Conservation (phyloP, 2,329 filamentous ascomycete species). For the Penicillium sp. region DNA sequence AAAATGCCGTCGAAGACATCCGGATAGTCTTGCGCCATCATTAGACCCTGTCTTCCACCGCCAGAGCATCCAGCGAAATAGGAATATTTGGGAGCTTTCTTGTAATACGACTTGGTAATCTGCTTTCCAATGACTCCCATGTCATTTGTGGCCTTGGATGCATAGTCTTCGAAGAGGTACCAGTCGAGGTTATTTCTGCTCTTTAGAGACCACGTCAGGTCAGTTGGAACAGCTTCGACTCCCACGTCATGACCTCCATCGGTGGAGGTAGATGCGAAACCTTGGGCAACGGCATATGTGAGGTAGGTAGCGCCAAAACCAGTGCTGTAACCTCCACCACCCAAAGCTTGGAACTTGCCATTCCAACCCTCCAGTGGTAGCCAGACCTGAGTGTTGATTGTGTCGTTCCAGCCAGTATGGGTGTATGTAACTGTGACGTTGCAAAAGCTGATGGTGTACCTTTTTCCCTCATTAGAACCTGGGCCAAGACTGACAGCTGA, state of each 20-base stretch:
- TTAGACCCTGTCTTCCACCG: slow-evolving; percentile 18
- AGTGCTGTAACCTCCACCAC: slow-evolving; percentile 41
- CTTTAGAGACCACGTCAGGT: neutral
- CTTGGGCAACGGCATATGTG: neutral
- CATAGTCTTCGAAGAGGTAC: neutral
- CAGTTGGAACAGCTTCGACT: neutral
- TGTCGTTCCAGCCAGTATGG: slow-evolving; percentile 39
- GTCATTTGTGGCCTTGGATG: neutral
- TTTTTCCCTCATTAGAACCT: neutral
- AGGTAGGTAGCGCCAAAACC: neutral
- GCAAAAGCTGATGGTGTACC: slow-evolving; percentile 29
- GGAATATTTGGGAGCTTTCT: neutral
- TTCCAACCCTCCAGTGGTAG: slow-evolving; percentile 39
- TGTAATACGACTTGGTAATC: neutral
- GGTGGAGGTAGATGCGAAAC: neutral
- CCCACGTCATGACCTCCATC: neutral
- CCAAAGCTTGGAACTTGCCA: slow-evolving; percentile 39
- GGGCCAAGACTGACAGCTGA: neutral
- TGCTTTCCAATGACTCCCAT: neutral
- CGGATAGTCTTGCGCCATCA: slow-evolving; percentile 51
- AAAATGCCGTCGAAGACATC: slow-evolving; percentile 59
- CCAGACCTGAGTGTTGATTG: slow-evolving; percentile 34
- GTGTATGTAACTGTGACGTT: slow-evolving; percentile 43
- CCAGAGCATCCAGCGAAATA: slow-evolving; percentile 18
- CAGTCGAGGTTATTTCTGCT: neutral